Conservation (phyloP, 2,329 filamentous ascomycete species). For the Fusarium anguioides region DNA sequence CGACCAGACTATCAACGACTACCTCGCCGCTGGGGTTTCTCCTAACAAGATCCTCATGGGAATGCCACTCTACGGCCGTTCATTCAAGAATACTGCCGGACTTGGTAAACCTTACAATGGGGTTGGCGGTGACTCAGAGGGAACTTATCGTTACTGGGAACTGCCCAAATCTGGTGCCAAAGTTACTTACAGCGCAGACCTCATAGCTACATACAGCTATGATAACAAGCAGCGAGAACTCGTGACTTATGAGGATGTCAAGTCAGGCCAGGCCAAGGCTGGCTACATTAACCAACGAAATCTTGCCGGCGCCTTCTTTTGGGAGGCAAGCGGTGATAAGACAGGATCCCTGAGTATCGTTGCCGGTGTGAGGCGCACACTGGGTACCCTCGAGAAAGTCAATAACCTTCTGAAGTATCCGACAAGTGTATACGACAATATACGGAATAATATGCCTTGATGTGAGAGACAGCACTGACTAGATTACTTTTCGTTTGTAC, state of each 20-base stretch:
- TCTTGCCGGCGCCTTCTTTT: constrained; percentile 84
- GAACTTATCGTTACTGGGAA: constrained; percentile 79
- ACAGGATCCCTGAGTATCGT: constrained; percentile 67
- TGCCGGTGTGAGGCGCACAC: constrained; percentile 57
- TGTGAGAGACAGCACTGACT: not conserved
- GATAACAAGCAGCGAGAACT: constrained; percentile 68
- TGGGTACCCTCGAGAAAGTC: constrained; percentile 61
- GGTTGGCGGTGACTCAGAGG: constrained; percentile 71
- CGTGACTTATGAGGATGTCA: constrained; percentile 75
- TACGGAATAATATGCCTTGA: constrained; percentile 54
- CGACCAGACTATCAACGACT: constrained; percentile 68
- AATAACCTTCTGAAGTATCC: constrained; percentile 67
- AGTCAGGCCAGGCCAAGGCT: constrained; percentile 70
- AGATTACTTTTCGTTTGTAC: constrained; percentile 4
- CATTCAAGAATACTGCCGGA: constrained; percentile 75
- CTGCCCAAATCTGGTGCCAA: constrained; percentile 70
- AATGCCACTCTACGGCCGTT: constrained; percentile 83
- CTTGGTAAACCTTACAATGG: constrained; percentile 72
- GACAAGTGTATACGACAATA: constrained; percentile 67
- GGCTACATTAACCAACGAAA: constrained; percentile 68
- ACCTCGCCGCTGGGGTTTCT: constrained; percentile 65
- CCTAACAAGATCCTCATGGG: constrained; percentile 77
- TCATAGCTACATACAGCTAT: constrained; percentile 78
- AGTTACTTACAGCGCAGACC: constrained; percentile 66
- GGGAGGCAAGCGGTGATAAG: constrained; percentile 80